Base-by-base conservation (phyloP, 768 basidiomycete species). In the Myochromella boudieri region DNA sequence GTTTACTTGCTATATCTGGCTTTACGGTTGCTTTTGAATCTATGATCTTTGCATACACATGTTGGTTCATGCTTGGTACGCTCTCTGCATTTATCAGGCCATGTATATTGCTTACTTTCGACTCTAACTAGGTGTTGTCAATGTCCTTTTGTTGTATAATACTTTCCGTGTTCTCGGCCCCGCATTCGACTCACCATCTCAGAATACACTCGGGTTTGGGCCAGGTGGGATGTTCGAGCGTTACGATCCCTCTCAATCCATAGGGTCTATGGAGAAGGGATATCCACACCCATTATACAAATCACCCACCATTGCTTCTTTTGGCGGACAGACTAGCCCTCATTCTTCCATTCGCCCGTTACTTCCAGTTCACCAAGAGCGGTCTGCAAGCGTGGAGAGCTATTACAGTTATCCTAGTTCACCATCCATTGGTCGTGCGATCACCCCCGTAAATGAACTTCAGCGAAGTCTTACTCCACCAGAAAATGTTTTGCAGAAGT, bases 91-190 rank as follows among this genome's bases (percentile, higher is more conserved):
- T 28, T 36, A 17, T 20, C 14, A 3, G 1, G 18, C n/a, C 18
- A 2, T 24, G 26, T 17, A 8, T 28, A 33, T 42, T 29, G 28
- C 11, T 40, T 9, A 46, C n/a, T 33, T 22, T 39, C 14, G 20
- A 7, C 48, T n/a, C n/a, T n/a, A n/a, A n/a, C n/a, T n/a, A 90
- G 87, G 85, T 33, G 54, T 82, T 21, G 78, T 79, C 18, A 83
- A 89, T 55, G 83, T 85, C 21, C 47, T 75, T 7, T 68, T 89
- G n/a, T 71, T 88, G 22, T 80, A 76, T 68, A 86, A 84, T 58
- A 86, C 82, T 8, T 77, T 87, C 59, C 77, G 80, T 8, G 72
- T 85, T 41, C 66, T 90, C 26, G 68, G 71, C 7, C 77, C 77
- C 20, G 76, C 76, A 18, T 74, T 83, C 54, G 66, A 74, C 48